A percentile compares a stretch with the other conserved stretches of the same genome.
Conservation (phyloP, 495 filamentous ascomycete species). For the Penicillium fimorum region DNA sequence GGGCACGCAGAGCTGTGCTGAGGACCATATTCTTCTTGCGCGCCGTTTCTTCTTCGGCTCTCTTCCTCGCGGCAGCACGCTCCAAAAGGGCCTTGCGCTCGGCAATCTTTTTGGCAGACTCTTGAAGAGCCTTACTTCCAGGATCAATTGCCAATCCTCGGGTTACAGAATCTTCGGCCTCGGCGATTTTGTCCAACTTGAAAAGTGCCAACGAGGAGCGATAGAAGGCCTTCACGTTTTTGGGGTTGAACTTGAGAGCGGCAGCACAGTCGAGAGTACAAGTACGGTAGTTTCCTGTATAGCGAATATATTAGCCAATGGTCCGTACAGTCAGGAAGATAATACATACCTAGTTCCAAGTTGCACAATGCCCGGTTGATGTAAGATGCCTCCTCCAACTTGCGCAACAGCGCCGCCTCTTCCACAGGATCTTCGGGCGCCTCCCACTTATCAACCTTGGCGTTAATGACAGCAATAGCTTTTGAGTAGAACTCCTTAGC, state of each 20-base stretch:
- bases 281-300: conserved; percentile 74
- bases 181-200: conserved; percentile 65
- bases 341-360: conserved; percentile 62
- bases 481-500: conserved; percentile 91
- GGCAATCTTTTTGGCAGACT: conserved; percentile 53
- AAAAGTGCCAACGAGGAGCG: conserved; percentile 74
- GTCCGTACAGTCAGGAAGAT: neutral
- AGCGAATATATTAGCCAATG: conserved; percentile 10
- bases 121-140: conserved; percentile 55
- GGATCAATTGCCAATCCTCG: conserved; percentile 70
- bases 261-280: conserved; percentile 78
- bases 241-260: conserved; percentile 72
- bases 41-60: conserved; percentile 49
- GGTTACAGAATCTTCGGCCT: conserved; percentile 72
- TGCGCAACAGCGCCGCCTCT: conserved; percentile 56
- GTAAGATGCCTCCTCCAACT: conserved; percentile 70
- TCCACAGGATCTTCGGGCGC: conserved; percentile 45
- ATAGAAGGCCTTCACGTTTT: conserved; percentile 86
- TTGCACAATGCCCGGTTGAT: conserved; percentile 88
- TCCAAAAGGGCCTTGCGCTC: conserved; percentile 44
- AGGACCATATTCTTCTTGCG: conserved; percentile 60
- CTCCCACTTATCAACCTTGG: conserved; percentile 54
- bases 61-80: conserved; percentile 38
- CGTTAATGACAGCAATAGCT: conserved; percentile 64
- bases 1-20: conserved; percentile 65